A percentile compares a stretch with the other conserved stretches of the same genome.
Evolutionary conservation across 176 grass and related monocot species (phyloP).

Genomic region (Ampelocalamus luodianensis): DNA sequence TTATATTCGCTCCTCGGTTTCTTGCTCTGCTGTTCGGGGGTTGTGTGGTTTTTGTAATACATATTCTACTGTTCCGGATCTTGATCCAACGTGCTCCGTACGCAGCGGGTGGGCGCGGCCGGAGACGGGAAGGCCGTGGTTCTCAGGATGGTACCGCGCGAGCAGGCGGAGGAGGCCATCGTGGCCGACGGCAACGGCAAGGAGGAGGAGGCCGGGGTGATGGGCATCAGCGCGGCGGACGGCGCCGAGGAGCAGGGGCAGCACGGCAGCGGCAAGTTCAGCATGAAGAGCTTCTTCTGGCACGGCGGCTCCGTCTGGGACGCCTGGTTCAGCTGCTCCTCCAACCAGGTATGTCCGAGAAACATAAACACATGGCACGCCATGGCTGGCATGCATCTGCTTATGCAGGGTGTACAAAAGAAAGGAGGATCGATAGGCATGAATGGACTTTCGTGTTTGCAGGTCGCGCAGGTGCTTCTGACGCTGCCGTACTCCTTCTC

Average conservation of each 20-base stretch:
- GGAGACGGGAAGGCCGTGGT: constrained; percentile 22
- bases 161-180: constrained; percentile 77
- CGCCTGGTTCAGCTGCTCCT: constrained; percentile 99
- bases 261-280: constrained; percentile 47
- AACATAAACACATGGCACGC: neutral
- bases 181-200: constrained; percentile 66
- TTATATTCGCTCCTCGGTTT: neutral
- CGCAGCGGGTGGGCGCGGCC: constrained; percentile 16
- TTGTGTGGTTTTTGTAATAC: neutral
- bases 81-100: constrained; percentile 49
- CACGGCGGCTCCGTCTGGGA: constrained; percentile 97
- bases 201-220: constrained; percentile 72
- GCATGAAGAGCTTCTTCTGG: constrained; percentile 75
- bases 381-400: neutral
- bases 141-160: constrained; percentile 55
- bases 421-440: neutral
- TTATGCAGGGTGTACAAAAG: neutral
- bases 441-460: neutral
- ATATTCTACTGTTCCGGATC: constrained; percentile 44
- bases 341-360: constrained; percentile 73
- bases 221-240: constrained; percentile 52
- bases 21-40: constrained; percentile 37
- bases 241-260: constrained; percentile 47
- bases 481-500: constrained; percentile 81
- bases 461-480: constrained; percentile 79